phyloP scores from a whole-genome alignment of 2,329 filamentous ascomycete species.

The Cordyceps tenuipes region DNA sequence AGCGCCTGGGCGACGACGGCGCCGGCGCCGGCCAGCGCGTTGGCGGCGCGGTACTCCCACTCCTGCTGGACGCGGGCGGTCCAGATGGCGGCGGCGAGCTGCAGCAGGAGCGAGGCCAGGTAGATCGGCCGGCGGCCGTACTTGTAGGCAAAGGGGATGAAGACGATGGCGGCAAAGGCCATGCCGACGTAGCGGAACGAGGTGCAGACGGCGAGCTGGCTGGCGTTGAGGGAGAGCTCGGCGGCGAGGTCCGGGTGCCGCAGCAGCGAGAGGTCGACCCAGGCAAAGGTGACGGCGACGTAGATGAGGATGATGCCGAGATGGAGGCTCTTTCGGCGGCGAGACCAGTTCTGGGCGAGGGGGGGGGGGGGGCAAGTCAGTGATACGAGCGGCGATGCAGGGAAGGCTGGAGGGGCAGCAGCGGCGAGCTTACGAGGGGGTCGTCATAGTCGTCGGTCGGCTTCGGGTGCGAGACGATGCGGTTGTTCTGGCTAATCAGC shows the following conservation, averaged over 20 bases:
- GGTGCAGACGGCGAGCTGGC: not conserved
- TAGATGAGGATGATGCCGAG: conserved; percentile 2
- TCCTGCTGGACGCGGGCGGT: not conserved
- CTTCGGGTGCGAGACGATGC: conserved; percentile 1
- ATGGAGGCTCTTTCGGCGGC: not conserved
- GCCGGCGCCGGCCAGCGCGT: not conserved
- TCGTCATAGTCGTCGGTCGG: conserved; percentile 9
- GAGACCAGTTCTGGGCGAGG: not conserved
- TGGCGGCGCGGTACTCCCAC: not conserved
- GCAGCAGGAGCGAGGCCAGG: not conserved
- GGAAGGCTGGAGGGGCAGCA: too few species aligned
- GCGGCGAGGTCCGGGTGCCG: not conserved
- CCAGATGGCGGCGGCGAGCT: conserved; percentile 1
- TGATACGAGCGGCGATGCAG: not conserved
- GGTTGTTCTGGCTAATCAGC: not conserved
- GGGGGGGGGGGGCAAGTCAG: too few species aligned
- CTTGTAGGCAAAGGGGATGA: conserved; percentile 2
- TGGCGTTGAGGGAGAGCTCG: not conserved
- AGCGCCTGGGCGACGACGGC: not conserved
- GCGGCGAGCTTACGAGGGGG: not conserved
- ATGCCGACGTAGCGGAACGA: not conserved
- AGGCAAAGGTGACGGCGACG: not conserved
- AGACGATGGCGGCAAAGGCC: not conserved
- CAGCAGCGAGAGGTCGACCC: not conserved
- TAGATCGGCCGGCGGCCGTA: conserved; percentile 3